Conservation (phyloP, 257 asterid genomes). For the Forsythia suspensa region DNA sequence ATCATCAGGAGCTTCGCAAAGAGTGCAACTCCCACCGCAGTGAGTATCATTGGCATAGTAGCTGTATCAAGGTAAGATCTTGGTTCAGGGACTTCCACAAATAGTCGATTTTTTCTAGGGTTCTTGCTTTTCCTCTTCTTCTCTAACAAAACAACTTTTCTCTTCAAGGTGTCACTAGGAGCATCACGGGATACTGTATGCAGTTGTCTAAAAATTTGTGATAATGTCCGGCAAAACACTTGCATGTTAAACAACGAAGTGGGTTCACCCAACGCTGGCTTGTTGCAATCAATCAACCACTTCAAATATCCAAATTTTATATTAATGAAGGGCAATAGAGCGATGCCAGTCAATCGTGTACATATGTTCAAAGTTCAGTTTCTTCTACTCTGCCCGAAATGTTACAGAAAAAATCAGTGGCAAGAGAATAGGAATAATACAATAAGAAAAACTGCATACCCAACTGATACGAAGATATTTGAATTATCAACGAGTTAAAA, state of each 20-base stretch:
- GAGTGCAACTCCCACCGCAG: slow-evolving; percentile 72
- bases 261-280: slow-evolving; percentile 13
- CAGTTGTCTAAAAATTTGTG: slow-evolving; percentile 41
- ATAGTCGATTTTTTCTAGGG: slow-evolving; percentile 48
- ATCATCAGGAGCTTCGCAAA: slow-evolving; percentile 81
- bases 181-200: slow-evolving; percentile 50
- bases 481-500: background rate
- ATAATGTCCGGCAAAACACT: slow-evolving; percentile 36
- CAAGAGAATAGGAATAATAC: background rate
- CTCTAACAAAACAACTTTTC: slow-evolving; percentile 48
- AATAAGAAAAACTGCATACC: background rate
- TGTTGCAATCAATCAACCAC: background rate
- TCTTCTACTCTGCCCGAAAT: background rate
- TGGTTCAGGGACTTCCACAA: slow-evolving; percentile 79
- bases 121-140: slow-evolving; percentile 47
- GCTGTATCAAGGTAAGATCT: slow-evolving; percentile 70
- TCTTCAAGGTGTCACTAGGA: slow-evolving; percentile 74
- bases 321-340: background rate
- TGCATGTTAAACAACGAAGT: slow-evolving; percentile 30
- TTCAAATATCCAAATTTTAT: background rate
- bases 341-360: too few relatives aligned
- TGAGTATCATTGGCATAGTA: slow-evolving; percentile 78
- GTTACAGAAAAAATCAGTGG: background rate
- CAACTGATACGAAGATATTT: background rate
- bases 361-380: background rate